Percentiles rank a stretch among this genome's conserved stretches.
These are phyloP conservation scores for Claviceps monticola DNA, from an alignment of 2,329 filamentous ascomycete genomes.

Conservation along the genomic window DNA sequence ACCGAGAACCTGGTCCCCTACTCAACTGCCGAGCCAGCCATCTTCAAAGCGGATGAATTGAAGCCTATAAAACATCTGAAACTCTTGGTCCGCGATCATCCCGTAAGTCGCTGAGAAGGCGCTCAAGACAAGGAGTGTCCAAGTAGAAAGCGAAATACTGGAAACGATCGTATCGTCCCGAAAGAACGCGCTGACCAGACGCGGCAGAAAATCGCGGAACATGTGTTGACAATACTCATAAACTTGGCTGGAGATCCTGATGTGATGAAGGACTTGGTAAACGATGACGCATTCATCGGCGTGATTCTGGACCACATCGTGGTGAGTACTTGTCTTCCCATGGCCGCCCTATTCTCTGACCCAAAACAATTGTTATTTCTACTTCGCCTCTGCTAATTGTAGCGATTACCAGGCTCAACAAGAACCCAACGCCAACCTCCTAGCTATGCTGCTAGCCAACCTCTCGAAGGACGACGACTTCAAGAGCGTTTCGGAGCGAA, in stretches of 20 bases:
- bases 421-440: constrained; percentile 70
- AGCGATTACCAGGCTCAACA: constrained; percentile 41
- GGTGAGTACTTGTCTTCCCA: constrained; percentile 30
- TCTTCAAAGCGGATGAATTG: constrained; percentile 74
- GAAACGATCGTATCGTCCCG: too few relatives aligned
- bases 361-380: background rate
- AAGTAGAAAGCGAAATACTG: too few relatives aligned
- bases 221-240: constrained; percentile 80
- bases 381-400: background rate
- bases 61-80: constrained; percentile 79
- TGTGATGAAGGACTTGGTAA: constrained; percentile 56
- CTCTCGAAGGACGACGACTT: constrained; percentile 67
- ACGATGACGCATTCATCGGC: constrained; percentile 71
- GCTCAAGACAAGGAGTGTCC: background rate
- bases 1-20: constrained; percentile 80
- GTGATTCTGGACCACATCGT: constrained; percentile 59
- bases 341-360: background rate
- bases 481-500: constrained; percentile 52
- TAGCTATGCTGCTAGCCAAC: constrained; percentile 89
- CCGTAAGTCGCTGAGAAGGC: constrained; percentile 35
- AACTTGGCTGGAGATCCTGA: constrained; percentile 70
- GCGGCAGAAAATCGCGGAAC: constrained; percentile 69
- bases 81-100: constrained; percentile 70
- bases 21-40: constrained; percentile 52
- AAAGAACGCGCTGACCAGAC: background rate